Evolutionary conservation across 2,329 filamentous ascomycete species (phyloP).

Genomic region (Colletotrichum sp.): DNA sequence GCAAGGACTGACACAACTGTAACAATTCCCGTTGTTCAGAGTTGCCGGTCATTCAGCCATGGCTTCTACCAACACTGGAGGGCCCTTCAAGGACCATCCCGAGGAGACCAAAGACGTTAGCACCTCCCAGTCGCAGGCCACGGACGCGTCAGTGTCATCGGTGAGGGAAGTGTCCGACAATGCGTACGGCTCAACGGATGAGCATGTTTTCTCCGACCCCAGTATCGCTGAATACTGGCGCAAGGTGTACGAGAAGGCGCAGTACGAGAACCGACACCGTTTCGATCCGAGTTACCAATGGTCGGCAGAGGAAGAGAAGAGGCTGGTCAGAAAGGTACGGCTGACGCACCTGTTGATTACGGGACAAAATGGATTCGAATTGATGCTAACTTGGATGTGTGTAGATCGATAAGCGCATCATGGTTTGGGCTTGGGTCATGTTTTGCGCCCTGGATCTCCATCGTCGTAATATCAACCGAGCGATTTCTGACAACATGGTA

Average conservation of each 20-base stretch:
- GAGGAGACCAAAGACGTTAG: conserved; percentile 6
- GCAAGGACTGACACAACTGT: not conserved
- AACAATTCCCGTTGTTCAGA: not conserved
- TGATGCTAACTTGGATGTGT: conserved; percentile 14
- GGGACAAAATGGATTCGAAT: not conserved
- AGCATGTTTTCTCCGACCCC: conserved; percentile 55
- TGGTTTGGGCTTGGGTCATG: conserved; percentile 50
- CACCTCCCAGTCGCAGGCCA: not conserved
- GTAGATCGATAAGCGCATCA: conserved; percentile 51
- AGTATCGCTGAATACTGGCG: conserved; percentile 58
- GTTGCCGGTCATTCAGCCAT: not conserved
- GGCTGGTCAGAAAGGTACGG: conserved; percentile 47
- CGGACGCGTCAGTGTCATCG: conserved; percentile 7
- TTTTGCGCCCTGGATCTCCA: conserved; percentile 52
- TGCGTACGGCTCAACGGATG: conserved; percentile 34
- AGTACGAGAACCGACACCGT: conserved; percentile 66
- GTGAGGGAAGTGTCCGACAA: not conserved
- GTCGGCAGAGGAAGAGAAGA: conserved; percentile 53
- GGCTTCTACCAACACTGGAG: not conserved
- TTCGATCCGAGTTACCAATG: conserved; percentile 56
- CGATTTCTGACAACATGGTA: conserved; percentile 44
- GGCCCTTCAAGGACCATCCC: conserved; percentile 4
- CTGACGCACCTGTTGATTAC: not conserved
- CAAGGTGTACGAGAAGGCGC: conserved; percentile 57
- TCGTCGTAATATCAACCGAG: conserved; percentile 50